Conservation (phyloP, 2,329 filamentous ascomycete genomes). For the Blastomyces parvus region DNA sequence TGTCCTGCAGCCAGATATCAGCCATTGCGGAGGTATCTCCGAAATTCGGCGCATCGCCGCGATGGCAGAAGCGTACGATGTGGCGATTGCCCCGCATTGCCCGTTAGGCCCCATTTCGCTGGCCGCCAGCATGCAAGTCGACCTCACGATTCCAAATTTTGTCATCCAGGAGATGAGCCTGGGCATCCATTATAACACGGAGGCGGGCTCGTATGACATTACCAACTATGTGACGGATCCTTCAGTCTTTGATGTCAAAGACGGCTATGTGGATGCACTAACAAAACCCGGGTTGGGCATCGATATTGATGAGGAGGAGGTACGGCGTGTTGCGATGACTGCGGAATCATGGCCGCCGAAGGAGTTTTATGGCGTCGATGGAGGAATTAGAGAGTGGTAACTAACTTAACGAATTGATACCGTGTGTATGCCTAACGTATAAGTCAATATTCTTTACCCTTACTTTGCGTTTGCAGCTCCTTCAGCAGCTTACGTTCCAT, state of each 20-base stretch:
- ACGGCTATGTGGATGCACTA: slow-evolving; percentile 44
- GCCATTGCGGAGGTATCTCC: slow-evolving; percentile 62
- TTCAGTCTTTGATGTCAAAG: slow-evolving; percentile 16
- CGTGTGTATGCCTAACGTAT: not conserved
- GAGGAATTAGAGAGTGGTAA: slow-evolving; percentile 57
- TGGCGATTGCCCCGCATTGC: slow-evolving; percentile 63
- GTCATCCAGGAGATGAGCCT: slow-evolving; percentile 69
- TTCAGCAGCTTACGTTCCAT: not conserved
- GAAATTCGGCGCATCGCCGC: slow-evolving; percentile 60
- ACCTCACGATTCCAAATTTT: slow-evolving; percentile 53
- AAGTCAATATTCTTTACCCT: not conserved
- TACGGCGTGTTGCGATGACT: slow-evolving; percentile 43
- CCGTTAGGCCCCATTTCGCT: slow-evolving; percentile 64
- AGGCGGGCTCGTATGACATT: slow-evolving; percentile 53
- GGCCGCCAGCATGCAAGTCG: slow-evolving; percentile 61
- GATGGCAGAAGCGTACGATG: slow-evolving; percentile 65
- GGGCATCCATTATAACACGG: slow-evolving; percentile 67
- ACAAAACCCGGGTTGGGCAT: slow-evolving; percentile 15
- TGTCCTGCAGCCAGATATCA: slow-evolving; percentile 63
- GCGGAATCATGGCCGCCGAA: slow-evolving; percentile 54
- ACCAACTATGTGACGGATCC: slow-evolving; percentile 44
- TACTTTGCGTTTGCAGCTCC: not conserved
- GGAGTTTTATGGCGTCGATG: slow-evolving; percentile 55
- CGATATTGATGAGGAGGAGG: slow-evolving; percentile 56
- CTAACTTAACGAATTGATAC: no score